Conservation (phyloP, 2,329 filamentous ascomycete species). For the Calonectria pseudoreteaudii region DNA sequence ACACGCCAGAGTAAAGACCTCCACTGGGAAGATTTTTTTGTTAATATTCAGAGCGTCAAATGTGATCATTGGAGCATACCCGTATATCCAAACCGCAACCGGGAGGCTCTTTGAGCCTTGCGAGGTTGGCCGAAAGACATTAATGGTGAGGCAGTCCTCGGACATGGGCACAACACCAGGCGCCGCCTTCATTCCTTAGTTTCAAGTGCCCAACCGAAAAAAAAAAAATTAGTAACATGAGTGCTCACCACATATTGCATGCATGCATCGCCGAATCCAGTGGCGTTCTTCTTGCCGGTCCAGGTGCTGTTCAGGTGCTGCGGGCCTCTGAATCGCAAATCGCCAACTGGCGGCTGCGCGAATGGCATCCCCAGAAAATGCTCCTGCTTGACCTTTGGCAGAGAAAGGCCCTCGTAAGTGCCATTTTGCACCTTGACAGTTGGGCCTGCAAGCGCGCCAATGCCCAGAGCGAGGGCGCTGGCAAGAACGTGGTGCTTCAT, state of each 20-base stretch:
- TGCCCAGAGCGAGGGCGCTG: neutral
- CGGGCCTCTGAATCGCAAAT: neutral
- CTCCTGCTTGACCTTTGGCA: neutral
- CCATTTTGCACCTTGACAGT: neutral
- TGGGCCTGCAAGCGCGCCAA: neutral
- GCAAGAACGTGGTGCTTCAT: neutral
- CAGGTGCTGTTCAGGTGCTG: neutral
- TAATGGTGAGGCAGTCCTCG: conserved; percentile 1
- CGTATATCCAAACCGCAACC: conserved; percentile 7
- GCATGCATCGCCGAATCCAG: neutral
- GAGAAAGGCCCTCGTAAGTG: neutral
- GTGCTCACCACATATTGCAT: conserved; percentile 4
- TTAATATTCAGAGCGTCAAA: neutral
- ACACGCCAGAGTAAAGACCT: conserved; percentile 1
- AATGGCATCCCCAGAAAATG: conserved; percentile 5
- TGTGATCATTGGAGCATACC: neutral
- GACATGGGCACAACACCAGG: conserved; percentile 2
- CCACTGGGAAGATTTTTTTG: neutral
- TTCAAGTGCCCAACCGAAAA: fast-evolving
- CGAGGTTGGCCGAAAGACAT: neutral
- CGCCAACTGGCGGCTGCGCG: neutral
- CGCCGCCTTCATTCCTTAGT: neutral
- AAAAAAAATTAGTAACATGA: too few species aligned
- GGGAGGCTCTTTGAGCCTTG: neutral
- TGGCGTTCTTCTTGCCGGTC: neutral